A percentile compares a stretch with the other conserved stretches of the same genome.
These are phyloP conservation scores for Coemansia sp. DNA, from an alignment of 192 early-diverging fungal species.

Conservation along the genomic window DNA sequence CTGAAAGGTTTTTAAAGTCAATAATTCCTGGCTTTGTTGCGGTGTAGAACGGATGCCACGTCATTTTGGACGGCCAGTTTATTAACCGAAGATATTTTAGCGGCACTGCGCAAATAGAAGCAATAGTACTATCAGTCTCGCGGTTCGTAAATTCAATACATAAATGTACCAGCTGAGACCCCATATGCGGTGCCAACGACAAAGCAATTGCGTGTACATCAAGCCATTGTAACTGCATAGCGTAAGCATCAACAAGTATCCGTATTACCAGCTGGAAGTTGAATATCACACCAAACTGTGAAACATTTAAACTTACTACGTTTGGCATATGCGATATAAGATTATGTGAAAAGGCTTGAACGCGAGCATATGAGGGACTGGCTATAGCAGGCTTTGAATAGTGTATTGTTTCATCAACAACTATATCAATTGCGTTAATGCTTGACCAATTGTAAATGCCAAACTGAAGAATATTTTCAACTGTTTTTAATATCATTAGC, in stretches of 20 bases:
- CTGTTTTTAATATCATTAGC: background rate
- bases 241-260: background rate
- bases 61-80: background rate
- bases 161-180: background rate
- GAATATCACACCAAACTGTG: background rate
- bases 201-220: background rate
- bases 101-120: background rate
- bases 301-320: background rate
- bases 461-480: background rate
- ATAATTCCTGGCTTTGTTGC: background rate
- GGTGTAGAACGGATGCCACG: background rate
- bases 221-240: background rate
- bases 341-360: background rate
- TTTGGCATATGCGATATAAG: background rate
- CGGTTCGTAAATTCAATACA: background rate
- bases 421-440: background rate
- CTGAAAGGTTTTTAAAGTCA: background rate
- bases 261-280: background rate
- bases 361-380: background rate
- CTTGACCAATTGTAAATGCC: background rate
- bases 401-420: background rate
- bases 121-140: background rate
- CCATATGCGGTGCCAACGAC: background rate
- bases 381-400: background rate
- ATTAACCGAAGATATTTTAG: background rate